A percentile compares a stretch with the other conserved stretches of the same genome.
Conservation (phyloP, 352 stramenopile species). For the Chrysophaeum taylorii region DNA sequence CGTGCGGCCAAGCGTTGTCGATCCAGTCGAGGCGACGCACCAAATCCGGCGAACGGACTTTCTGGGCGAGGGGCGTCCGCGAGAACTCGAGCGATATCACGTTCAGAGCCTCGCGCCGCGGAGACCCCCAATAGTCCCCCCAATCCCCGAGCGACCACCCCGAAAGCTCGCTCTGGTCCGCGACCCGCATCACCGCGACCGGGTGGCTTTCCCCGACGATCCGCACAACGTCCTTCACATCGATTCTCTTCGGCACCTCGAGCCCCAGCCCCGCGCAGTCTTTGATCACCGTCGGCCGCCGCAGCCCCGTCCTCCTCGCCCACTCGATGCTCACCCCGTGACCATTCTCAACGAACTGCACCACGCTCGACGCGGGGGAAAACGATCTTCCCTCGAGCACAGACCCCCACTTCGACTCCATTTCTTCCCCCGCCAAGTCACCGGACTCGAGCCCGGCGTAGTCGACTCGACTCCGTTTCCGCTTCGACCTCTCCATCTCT, state of each 20-base stretch:
- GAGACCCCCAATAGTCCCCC: background rate
- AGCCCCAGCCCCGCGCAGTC: too few relatives aligned
- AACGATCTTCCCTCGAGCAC: too few relatives aligned
- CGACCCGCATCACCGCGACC: background rate
- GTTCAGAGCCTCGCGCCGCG: background rate
- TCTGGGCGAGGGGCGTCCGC: slow-evolving; percentile 26
- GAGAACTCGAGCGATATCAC: slow-evolving; percentile 43
- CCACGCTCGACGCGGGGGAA: too few relatives aligned
- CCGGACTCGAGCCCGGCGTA: too few relatives aligned
- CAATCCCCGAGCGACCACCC: background rate
- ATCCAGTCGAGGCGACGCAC: slow-evolving; percentile 56
- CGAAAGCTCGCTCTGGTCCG: background rate
- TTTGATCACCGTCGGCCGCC: slow-evolving; percentile 34
- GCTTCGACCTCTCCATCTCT: too few relatives aligned
- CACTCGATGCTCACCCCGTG: too few relatives aligned
- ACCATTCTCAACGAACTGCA: too few relatives aligned
- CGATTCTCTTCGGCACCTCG: background rate
- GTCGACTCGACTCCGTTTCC: too few relatives aligned
- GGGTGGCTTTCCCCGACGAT: background rate
- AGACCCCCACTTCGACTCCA: too few relatives aligned
- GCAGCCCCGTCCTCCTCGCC: too few relatives aligned
- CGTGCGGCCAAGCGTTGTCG: slow-evolving; percentile 39
- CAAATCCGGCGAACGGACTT: slow-evolving; percentile 40
- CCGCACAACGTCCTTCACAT: background rate
- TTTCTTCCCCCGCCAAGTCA: too few relatives aligned